phyloP scores from a whole-genome alignment of 2,329 filamentous ascomycete genomes.

The Phyllosticta capitalensis region DNA sequence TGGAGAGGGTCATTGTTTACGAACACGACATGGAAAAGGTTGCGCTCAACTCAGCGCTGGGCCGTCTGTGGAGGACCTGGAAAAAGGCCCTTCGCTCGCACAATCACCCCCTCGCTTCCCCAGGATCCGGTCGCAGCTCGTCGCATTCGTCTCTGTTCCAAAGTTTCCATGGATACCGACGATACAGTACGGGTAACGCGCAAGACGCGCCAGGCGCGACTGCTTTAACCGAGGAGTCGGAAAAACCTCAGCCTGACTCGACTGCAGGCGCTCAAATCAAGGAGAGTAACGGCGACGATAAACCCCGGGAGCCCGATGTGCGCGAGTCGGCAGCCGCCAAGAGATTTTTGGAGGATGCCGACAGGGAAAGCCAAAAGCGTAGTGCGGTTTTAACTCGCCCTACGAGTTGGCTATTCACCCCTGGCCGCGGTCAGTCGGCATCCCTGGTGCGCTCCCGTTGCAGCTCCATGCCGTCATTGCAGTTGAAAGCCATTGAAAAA shows the following conservation, averaged over 20 bases:
- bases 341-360: neutral
- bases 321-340: neutral
- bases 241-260: neutral
- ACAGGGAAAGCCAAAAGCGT: neutral
- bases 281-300: neutral
- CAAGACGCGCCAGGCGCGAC: conserved; percentile 6
- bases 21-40: conserved; percentile 90
- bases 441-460: neutral
- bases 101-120: conserved; percentile 18
- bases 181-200: conserved; percentile 10
- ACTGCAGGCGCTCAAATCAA: neutral
- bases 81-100: conserved; percentile 64
- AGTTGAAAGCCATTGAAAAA: neutral
- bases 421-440: neutral
- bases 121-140: neutral
- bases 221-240: neutral
- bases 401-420: neutral
- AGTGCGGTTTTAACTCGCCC: neutral
- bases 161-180: neutral
- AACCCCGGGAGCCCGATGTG: neutral
- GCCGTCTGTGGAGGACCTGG: conserved; percentile 89
- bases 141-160: neutral
- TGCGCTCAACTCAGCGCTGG: conserved; percentile 78
- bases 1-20: conserved; percentile 66
- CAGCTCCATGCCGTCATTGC: neutral